These are phyloP conservation scores for Colletotrichum sp. DNA, from an alignment of 2,329 filamentous ascomycete species.

Conservation along the genomic window DNA sequence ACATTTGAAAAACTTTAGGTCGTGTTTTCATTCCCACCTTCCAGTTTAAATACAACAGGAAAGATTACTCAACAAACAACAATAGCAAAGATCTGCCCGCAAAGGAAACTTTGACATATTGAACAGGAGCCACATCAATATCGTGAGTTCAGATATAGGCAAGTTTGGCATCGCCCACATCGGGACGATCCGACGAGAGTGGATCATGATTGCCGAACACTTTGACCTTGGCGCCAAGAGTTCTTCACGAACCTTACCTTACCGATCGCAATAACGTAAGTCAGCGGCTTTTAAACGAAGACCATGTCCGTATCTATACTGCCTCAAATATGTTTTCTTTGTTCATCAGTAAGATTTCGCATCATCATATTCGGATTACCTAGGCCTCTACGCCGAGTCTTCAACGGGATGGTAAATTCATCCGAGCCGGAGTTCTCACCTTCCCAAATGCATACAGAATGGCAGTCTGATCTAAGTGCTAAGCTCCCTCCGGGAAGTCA, in stretches of 20 bases:
- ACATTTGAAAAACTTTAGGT: not conserved
- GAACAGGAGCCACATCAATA: not conserved
- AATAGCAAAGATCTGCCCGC: not conserved
- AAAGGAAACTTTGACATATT: not conserved
- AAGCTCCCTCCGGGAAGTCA: not conserved
- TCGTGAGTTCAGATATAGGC: not conserved
- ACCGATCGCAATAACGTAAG: not conserved
- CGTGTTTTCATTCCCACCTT: not conserved
- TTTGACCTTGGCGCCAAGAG: not conserved
- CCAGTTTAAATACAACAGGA: not conserved
- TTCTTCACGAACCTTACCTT: not conserved
- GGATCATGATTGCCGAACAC: not conserved
- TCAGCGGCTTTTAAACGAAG: not conserved
- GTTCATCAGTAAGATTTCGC: rapidly evolving
- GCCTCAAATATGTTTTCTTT: not conserved
- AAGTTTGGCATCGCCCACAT: not conserved
- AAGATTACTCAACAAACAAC: not conserved
- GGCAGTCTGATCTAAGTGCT: not conserved
- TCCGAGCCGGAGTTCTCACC: not conserved
- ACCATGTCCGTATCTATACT: not conserved
- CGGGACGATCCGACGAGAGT: not conserved
- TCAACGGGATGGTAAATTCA: not conserved
- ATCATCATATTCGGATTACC: not conserved
- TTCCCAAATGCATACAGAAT: not conserved
- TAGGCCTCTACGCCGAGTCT: not conserved